Conservation (phyloP, 495 filamentous ascomycete species). For the Aspergillus conjunctus region DNA sequence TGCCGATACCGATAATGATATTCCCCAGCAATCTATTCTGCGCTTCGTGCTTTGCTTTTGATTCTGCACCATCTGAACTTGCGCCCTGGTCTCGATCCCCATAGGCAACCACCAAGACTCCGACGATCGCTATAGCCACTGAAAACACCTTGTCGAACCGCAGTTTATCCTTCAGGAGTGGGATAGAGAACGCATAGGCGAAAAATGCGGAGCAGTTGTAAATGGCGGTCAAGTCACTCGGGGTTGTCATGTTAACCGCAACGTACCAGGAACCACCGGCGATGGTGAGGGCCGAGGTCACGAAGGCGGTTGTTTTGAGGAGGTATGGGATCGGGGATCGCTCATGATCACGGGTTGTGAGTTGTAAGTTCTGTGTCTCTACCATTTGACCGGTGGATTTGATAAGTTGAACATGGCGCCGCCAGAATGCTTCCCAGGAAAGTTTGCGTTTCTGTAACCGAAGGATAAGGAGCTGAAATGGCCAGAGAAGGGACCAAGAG, state of each 20-base stretch:
- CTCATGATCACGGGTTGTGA: conserved; percentile 48
- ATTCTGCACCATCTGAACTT: conserved; percentile 50
- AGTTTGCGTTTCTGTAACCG: conserved; percentile 69
- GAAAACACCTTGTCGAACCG: conserved; percentile 79
- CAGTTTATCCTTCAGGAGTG: conserved; percentile 79
- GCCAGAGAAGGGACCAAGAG: conserved; percentile 89
- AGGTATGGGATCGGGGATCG: conserved; percentile 72
- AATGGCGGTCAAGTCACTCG: conserved; percentile 92
- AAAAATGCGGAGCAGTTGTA: conserved; percentile 99
- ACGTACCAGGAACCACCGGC: conserved; percentile 96
- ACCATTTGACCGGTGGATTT: conserved; percentile 87
- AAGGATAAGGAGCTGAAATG: conserved; percentile 76
- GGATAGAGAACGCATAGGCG: conserved; percentile 93
- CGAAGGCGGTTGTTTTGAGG: conserved; percentile 71
- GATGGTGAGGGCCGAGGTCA: conserved; percentile 85
- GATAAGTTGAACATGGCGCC: conserved; percentile 71
- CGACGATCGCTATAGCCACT: conserved; percentile 80
- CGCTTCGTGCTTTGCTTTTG: conserved; percentile 51
- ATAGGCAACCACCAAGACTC: conserved; percentile 91
- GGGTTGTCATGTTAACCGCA: conserved; percentile 88
- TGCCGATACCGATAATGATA: conserved; percentile 88
- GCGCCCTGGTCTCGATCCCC: conserved; percentile 63
- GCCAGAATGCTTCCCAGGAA: conserved; percentile 87
- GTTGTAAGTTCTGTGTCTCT: conserved; percentile 63
- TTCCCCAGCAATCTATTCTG: conserved; percentile 74